Conservation (phyloP, 2,329 filamentous ascomycete species). For the Epichloe scottii region DNA sequence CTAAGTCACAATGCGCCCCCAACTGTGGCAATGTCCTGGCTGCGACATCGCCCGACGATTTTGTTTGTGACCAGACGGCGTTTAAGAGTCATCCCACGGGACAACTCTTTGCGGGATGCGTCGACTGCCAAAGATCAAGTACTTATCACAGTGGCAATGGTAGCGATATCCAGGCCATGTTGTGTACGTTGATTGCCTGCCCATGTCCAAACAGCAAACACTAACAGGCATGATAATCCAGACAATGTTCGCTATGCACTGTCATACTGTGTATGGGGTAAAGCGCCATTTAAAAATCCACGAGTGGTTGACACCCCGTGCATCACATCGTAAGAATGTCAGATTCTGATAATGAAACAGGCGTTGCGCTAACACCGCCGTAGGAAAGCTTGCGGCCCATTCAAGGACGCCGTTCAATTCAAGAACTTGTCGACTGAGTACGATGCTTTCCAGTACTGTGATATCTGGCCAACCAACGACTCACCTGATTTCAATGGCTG, state of each 20-base stretch:
- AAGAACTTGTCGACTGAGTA: slow-evolving; percentile 34
- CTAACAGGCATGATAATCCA: slow-evolving; percentile 14
- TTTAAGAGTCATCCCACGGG: slow-evolving; percentile 28
- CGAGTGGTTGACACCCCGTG: slow-evolving; percentile 32
- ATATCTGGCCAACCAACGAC: slow-evolving; percentile 29
- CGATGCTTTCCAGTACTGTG: slow-evolving; percentile 41
- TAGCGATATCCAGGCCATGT: slow-evolving; percentile 39
- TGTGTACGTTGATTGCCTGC: slow-evolving; percentile 35
- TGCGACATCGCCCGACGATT: slow-evolving; percentile 31
- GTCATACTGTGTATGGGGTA: slow-evolving; percentile 42
- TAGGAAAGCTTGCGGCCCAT: slow-evolving; percentile 40
- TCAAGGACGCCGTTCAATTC: slow-evolving; percentile 34
- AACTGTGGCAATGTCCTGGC: slow-evolving; percentile 42
- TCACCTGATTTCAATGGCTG: slow-evolving; percentile 28
- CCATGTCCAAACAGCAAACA: not conserved
- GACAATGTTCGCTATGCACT: slow-evolving; percentile 46
- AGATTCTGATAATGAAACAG: not conserved
- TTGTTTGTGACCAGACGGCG: slow-evolving; percentile 32
- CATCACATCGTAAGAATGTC: slow-evolving; percentile 32
- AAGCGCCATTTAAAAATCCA: slow-evolving; percentile 25
- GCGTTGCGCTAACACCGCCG: slow-evolving; percentile 12
- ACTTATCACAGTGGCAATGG: slow-evolving; percentile 29
- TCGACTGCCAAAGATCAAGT: slow-evolving; percentile 40
- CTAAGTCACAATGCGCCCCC: slow-evolving; percentile 35
- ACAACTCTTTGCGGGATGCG: slow-evolving; percentile 37